Evolutionary conservation across 2,329 filamentous ascomycete genomes (phyloP), one percentile per base, ranked within the genome.

Genomic region (Leptosphaerulina australis): DNA sequence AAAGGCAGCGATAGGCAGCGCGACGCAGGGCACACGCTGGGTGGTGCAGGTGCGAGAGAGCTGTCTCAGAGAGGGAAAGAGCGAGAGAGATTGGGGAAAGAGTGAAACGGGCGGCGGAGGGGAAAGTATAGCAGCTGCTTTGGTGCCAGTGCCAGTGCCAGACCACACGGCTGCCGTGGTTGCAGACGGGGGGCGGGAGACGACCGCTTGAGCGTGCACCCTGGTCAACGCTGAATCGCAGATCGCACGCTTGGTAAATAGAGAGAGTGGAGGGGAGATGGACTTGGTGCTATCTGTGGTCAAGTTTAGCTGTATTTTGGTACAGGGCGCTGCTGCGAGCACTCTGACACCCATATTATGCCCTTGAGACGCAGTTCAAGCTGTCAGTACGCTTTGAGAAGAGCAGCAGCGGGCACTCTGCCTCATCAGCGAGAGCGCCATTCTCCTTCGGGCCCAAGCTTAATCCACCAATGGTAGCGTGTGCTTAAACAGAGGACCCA

Each of bases 1-100:
- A 53, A 40, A 30, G 50, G 50, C 53, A 55, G 55, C 52, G 55
- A 55, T 54, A 55, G 51, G 57, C 51, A 53, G 50, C 55, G 44
- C 57, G 48, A 60, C 53, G 56, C 56, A 56, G 53, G 53, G 55
- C 56, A 50, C 54, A 44, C 33, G 50, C 36, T 36, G 52, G 52
- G 61, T 61, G 61, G 65, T 64, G 63, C 66, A 70, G 65, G 56
- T 63, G 66, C 60, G 58, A 62, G 60, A 51, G 52, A 67, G 64
- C 62, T 71, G 71, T 70, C 70, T 73, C 67, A 68, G 66, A 69
- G 69, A 69, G 67, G 71, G 68, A 72, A 74, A 72, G 67, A 72
- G 67, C 62, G 64, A 66, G 61, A 71, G 65, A 66, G 64, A 70
- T 72, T 69, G 66, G 69, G 70, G 60, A 72, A 70, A 69, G 49